phyloP scores from a whole-genome alignment of 1,139 yeast species.

The Sugiyamaella neomexicana region DNA sequence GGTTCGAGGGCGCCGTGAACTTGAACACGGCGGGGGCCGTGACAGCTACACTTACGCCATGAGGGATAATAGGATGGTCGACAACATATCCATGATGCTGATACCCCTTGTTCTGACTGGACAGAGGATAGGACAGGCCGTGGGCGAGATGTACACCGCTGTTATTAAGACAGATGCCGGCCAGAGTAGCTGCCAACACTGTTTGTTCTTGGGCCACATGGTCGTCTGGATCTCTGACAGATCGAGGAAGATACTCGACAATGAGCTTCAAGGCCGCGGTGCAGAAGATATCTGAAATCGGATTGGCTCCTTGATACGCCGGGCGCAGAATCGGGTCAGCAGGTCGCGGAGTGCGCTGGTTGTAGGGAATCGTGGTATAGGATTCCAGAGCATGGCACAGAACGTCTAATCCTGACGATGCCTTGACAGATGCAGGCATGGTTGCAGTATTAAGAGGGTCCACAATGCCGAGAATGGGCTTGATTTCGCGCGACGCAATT shows the following conservation, averaged over 20 bases:
- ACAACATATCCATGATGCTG: conserved; percentile 44
- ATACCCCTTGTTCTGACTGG: conserved; percentile 43
- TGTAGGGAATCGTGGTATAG: conserved; percentile 46
- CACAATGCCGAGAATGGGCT: conserved; percentile 44
- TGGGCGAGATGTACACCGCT: conserved; percentile 48
- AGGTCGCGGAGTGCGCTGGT: conserved; percentile 44
- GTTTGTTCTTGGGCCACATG: conserved; percentile 44
- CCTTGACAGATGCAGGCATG: conserved; percentile 47
- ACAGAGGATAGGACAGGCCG: conserved; percentile 45
- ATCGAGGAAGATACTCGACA: conserved; percentile 44
- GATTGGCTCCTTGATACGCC: conserved; percentile 47
- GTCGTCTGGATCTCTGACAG: conserved; percentile 43
- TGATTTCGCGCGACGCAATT: conserved; percentile 43
- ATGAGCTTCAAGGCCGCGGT: conserved; percentile 43
- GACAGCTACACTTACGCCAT: conserved; percentile 46
- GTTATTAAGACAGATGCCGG: conserved; percentile 47
- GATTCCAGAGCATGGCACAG: conserved; percentile 49
- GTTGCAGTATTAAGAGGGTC: conserved; percentile 46
- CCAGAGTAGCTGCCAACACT: conserved; percentile 45
- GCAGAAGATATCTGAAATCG: conserved; percentile 45
- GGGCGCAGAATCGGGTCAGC: conserved; percentile 43
- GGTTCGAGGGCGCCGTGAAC: conserved; percentile 45
- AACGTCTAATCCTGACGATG: conserved; percentile 48
- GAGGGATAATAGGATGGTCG: conserved; percentile 45
- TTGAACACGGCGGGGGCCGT: conserved; percentile 46